Base-by-base conservation (phyloP, 306 rosid genomes). In the Calophaca sinica region DNA sequence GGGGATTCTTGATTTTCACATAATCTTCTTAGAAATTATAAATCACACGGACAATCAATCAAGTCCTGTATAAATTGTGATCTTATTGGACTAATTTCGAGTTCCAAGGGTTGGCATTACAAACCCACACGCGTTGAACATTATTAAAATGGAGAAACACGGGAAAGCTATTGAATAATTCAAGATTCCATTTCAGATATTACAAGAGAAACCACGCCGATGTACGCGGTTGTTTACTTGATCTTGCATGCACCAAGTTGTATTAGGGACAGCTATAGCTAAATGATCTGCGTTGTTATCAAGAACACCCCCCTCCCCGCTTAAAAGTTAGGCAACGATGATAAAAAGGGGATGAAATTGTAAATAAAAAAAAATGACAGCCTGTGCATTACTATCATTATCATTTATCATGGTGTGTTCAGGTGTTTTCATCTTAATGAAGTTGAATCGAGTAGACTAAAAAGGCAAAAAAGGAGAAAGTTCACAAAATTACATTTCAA, bases 71-170 rank as follows among this genome's bases (percentile, higher is more conserved):
- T 51, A 51, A 79, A 60, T 46, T 69, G 29, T 62, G 53, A 36
- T 38, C 6, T 9, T 9, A 52, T 20, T 29, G 33, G 7, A 2
- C 5, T 9, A 52, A 49, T 39, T 66, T 62, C 68, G 41, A 55
- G 66, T 76, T 57, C 81, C 85, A 58, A 73, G 59, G 31, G 77
- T 71, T 31, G 54, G 72, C 33, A 62, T 45, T n/a, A 31, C 53
- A 76, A 80, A 66, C 68, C 20, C 63, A 66, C 80, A 42, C 80
- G 49, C 68, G 68, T 76, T 66, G 31, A 60, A 45, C 68, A 10
- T 45, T 20, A 20, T 0, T 0, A 20, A 20, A 20, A 20, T 20
- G 26, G 26, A 20, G 26, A 20, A 20, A 20, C 26, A 20, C 26
- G 26, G 26, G 26, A 20, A 20, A 20, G 26, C 26, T 20, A 20